These are phyloP conservation scores for Calocybe gangraenosa DNA, from an alignment of 768 basidiomycete genomes.

Conservation along the genomic window DNA sequence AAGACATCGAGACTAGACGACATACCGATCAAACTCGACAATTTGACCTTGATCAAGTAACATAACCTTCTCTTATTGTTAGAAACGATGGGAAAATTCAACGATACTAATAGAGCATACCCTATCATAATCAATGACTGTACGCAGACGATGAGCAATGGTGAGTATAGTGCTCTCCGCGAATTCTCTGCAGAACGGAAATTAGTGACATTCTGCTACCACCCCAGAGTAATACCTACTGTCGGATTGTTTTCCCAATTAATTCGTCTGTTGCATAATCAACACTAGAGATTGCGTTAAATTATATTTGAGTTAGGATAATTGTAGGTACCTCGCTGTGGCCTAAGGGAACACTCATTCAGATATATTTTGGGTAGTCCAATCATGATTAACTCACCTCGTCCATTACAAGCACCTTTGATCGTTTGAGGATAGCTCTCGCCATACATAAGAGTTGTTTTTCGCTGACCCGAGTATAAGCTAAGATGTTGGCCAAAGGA, in stretches of 20 bases:
- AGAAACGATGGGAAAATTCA: background rate
- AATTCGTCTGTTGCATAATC: constrained; percentile 89
- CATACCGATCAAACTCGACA: constrained; percentile 65
- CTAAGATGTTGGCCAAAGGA: background rate
- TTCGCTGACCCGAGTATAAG: constrained; percentile 35
- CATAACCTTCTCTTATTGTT: constrained; percentile 52
- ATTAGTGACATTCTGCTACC: background rate
- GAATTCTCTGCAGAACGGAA: constrained; percentile 50
- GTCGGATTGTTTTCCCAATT: constrained; percentile 76
- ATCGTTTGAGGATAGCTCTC: constrained; percentile 71
- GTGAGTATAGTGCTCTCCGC: constrained; percentile 79
- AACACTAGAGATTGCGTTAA: constrained; percentile 37
- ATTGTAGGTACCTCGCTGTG: constrained; percentile 51
- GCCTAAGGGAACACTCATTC: constrained; percentile 36
- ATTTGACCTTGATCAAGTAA: constrained; percentile 76
- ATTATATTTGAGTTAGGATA: constrained; percentile 12
- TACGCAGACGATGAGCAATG: constrained; percentile 75
- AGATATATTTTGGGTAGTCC: background rate
- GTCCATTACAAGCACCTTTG: constrained; percentile 78
- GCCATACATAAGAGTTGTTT: constrained; percentile 87
- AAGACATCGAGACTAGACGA: background rate
- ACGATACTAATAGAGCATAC: constrained; percentile 34
- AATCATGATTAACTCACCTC: constrained; percentile 39
- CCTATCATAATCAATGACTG: constrained; percentile 81
- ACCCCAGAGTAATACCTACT: constrained; percentile 39